These are phyloP conservation scores for Telfairia occidentalis DNA, from an alignment of 331 rosid genomes.

Conservation along the genomic window DNA sequence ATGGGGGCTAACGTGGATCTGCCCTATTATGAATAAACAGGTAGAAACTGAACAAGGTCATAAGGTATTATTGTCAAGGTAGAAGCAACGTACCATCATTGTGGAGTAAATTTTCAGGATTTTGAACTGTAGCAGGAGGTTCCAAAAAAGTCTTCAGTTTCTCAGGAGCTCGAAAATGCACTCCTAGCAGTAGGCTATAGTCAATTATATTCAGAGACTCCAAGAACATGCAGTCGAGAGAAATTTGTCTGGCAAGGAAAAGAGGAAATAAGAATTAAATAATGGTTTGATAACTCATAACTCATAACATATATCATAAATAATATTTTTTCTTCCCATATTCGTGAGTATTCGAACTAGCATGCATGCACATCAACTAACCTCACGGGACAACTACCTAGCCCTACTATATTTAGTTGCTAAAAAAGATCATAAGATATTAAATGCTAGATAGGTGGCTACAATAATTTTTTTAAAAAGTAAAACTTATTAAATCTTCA, in stretches of 20 bases:
- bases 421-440: too few relatives aligned
- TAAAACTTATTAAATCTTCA: background rate
- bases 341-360: too few relatives aligned
- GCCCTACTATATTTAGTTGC: too few relatives aligned
- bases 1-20: too few relatives aligned
- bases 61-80: background rate
- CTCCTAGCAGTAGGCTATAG: constrained; percentile 77
- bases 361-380: too few relatives aligned
- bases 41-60: background rate
- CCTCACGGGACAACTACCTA: too few relatives aligned
- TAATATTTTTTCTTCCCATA: too few relatives aligned
- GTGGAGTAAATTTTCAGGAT: constrained; percentile 20
- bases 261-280: constrained; percentile 10
- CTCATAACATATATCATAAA: too few relatives aligned
- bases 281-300: background rate
- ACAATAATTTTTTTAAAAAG: background rate
- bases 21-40: background rate
- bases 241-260: constrained; percentile 49
- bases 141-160: constrained; percentile 43
- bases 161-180: constrained; percentile 84
- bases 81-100: constrained; percentile 30
- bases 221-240: constrained; percentile 63
- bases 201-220: constrained; percentile 71
- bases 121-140: constrained; percentile 24
- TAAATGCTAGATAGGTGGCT: too few relatives aligned